Conservation (phyloP, 306 rosid genomes). For the Cucurbita maxima region DNA sequence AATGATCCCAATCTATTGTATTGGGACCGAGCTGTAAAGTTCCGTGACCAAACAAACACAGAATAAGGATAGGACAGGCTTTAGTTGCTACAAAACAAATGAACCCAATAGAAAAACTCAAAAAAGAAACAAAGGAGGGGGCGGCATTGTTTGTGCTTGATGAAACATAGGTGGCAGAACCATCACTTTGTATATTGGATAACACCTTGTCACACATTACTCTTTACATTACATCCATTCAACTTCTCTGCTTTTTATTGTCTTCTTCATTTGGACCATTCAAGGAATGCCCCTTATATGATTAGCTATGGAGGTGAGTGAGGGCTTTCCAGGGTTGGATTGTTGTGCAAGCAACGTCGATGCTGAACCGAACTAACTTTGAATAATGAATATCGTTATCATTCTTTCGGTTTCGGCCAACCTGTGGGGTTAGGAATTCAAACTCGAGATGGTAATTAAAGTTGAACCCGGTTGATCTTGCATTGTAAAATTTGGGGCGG, state of each 20-base stretch:
- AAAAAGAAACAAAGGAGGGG: background rate
- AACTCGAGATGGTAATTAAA: background rate
- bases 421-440: too few species aligned
- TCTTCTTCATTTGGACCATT: background rate
- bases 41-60: background rate
- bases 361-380: background rate
- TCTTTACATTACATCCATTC: background rate
- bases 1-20: background rate
- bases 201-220: slow-evolving; percentile 4
- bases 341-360: background rate
- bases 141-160: background rate
- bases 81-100: background rate
- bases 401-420: too few species aligned
- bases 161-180: background rate
- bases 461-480: background rate
- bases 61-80: background rate
- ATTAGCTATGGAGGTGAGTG: slow-evolving; percentile 1
- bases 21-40: slow-evolving; percentile 4
- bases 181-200: background rate
- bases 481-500: background rate
- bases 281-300: background rate
- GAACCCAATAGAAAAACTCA: background rate
- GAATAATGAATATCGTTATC: too few species aligned
- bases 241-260: background rate
- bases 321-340: background rate